phyloP scores from a whole-genome alignment of 768 basidiomycete species.

The Sistotremastrum niveocremeum region DNA sequence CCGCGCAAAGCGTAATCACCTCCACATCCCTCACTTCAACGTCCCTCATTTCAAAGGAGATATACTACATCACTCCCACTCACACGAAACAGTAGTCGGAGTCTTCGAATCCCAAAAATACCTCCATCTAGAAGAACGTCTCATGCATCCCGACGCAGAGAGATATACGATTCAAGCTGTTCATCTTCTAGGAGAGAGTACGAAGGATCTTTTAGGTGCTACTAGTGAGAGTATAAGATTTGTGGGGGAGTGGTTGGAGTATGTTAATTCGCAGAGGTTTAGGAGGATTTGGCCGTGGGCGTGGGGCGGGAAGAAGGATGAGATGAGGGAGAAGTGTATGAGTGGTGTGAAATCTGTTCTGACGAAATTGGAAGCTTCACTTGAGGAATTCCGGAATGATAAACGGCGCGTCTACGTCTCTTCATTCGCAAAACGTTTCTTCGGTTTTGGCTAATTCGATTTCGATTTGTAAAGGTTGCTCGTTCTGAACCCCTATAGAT shows the following conservation, averaged over 20 bases:
- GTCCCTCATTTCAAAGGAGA: neutral
- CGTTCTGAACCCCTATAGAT: conserved; percentile 50
- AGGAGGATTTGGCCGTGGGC: conserved; percentile 13
- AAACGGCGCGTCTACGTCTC: conserved; percentile 29
- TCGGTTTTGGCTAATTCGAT: neutral
- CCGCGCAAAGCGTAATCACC: neutral
- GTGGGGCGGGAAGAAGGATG: conserved; percentile 16
- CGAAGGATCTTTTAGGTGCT: conserved; percentile 34
- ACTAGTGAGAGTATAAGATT: conserved; percentile 28
- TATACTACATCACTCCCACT: neutral
- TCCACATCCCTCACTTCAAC: neutral
- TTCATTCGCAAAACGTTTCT: neutral
- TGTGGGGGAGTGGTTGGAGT: conserved; percentile 37
- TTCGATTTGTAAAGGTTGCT: conserved; percentile 19
- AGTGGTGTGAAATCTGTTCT: conserved; percentile 24
- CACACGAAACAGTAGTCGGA: conserved; percentile 45
- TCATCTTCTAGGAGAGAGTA: conserved; percentile 36
- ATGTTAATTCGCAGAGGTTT: conserved; percentile 24
- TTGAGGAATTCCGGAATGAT: conserved; percentile 35
- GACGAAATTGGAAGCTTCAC: conserved; percentile 19
- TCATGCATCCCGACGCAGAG: conserved; percentile 35
- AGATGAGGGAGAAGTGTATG: conserved; percentile 20
- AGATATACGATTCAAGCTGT: conserved; percentile 29
- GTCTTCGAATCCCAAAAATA: conserved; percentile 64
- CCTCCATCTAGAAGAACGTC: conserved; percentile 46